Base-by-base conservation (phyloP, 768 basidiomycete species). In the Auriscalpium microsporum region DNA sequence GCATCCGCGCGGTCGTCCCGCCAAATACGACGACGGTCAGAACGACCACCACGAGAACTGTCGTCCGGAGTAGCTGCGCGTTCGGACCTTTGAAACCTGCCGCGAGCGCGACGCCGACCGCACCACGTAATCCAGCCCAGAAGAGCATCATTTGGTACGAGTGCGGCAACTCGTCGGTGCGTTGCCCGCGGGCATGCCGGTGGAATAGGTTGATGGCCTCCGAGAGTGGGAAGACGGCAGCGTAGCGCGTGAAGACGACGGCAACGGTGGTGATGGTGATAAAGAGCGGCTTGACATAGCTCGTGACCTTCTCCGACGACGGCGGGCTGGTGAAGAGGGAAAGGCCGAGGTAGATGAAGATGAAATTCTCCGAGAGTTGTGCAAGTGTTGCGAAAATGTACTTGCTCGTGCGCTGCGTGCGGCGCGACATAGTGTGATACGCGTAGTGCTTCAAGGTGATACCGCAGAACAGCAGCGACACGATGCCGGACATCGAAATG, bases 91-190 rank as follows among this genome's bases (percentile, higher is more conserved):
- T 86, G 76, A 99, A 95, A 2, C 94, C 94, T 2, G 93, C 90
- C 1, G 96, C 96, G 34, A 99, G 81, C 4, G 96, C 96, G 19
- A 99, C 96, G 40, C 96, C 96, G 45, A 99, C 96, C 0, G 96
- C 96, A 37, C 96, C 96, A 33, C 96, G 78, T 53, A 99, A 73
- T 6, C 95, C 95, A 1, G 95, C 95, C 96, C 95, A 99, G 72
- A 98, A 98, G 14, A 98, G 73, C 94, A 98, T 96, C 91, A 98
- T 95, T 64, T 97, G 94, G 65, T 99, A 97, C 10, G 93, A 94
- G 69, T 98, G 94, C 1, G 96, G 94, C 5, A 99, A 74, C 62
- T 97, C 94, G 61, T 96, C 94, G 21, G 78, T 73, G 44, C 93
- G 81, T 64, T 94, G 90, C 1, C 93, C 93, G 1, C 91, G 82